These are phyloP conservation scores for Candida chilensis DNA, from an alignment of 805 yeast genomes.

Conservation along the genomic window DNA sequence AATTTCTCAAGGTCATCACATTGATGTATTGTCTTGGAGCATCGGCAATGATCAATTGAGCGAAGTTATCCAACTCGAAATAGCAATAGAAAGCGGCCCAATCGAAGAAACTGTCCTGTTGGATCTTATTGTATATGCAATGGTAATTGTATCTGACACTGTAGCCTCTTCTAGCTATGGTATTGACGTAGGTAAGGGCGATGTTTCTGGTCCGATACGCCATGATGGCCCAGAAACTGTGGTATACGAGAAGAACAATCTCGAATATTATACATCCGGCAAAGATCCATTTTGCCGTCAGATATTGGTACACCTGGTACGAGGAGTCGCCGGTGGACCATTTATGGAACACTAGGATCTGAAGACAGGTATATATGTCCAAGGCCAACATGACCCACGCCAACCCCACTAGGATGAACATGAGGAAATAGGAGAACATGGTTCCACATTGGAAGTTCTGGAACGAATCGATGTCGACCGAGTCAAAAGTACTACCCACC, in stretches of 20 bases:
- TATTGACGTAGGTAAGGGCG: conserved; percentile 61
- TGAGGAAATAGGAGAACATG: conserved; percentile 27
- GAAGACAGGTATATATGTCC: conserved; percentile 75
- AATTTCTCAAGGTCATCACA: conserved; percentile 54
- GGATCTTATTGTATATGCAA: conserved; percentile 64
- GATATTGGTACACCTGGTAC: conserved; percentile 34
- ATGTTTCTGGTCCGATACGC: conserved; percentile 55
- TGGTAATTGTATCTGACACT: conserved; percentile 55
- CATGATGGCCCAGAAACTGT: conserved; percentile 46
- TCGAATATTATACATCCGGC: conserved; percentile 75
- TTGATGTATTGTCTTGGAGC: conserved; percentile 84
- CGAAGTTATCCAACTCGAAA: conserved; percentile 55
- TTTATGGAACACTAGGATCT: conserved; percentile 59
- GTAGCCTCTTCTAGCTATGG: conserved; percentile 49
- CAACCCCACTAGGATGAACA: conserved; percentile 40
- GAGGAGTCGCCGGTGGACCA: conserved; percentile 56
- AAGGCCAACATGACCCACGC: conserved; percentile 47
- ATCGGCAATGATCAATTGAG: conserved; percentile 62
- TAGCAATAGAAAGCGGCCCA: conserved; percentile 60
- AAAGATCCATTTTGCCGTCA: conserved; percentile 62
- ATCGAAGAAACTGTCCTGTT: conserved; percentile 53
- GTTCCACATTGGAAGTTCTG: conserved; percentile 34
- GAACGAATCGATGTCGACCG: conserved; percentile 36
- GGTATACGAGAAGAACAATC: conserved; percentile 46
- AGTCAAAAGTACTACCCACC: conserved; percentile 33